phyloP scores from a whole-genome alignment of 2,329 filamentous ascomycete genomes.

The Talaromyces sp. region DNA sequence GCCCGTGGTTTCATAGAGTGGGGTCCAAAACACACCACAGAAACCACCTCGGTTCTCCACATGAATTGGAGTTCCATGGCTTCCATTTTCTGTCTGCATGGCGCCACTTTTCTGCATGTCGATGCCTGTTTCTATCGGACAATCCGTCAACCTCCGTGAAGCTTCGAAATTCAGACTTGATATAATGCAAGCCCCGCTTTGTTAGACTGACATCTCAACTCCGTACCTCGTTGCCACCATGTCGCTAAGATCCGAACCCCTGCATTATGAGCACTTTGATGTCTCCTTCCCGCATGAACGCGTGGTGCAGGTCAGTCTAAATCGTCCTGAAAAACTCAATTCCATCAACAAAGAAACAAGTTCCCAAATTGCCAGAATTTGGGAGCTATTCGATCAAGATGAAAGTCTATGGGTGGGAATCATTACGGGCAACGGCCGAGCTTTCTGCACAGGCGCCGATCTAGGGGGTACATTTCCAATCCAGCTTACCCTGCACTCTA shows the following conservation, averaged over 20 bases:
- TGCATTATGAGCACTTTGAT: constrained; percentile 22
- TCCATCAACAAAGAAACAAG: constrained; percentile 47
- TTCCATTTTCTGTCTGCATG: too few species aligned
- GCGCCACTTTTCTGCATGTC: neutral
- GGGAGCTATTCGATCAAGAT: constrained; percentile 66
- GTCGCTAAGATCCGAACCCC: constrained; percentile 26
- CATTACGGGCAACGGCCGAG: constrained; percentile 64
- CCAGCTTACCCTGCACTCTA: neutral
- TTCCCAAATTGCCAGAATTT: constrained; percentile 50
- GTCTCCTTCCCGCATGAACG: constrained; percentile 47
- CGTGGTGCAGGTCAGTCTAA: constrained; percentile 46
- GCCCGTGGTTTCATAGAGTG: too few species aligned
- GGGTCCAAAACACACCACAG: too few species aligned
- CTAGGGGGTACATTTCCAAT: constrained; percentile 37
- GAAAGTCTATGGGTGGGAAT: constrained; percentile 64
- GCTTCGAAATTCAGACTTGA: neutral
- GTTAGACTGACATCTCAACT: neutral
- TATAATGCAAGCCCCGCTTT: neutral
- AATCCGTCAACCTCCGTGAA: neutral
- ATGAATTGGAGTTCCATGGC: constrained; percentile 2
- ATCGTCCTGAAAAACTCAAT: constrained; percentile 45
- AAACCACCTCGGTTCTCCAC: constrained; percentile 4
- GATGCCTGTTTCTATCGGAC: neutral
- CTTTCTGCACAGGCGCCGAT: constrained; percentile 71
- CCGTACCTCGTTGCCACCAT: constrained; percentile 12